These are phyloP conservation scores for Ophiocordyceps camponoti-floridani DNA, from an alignment of 2,329 filamentous ascomycete species.

Conservation along the genomic window DNA sequence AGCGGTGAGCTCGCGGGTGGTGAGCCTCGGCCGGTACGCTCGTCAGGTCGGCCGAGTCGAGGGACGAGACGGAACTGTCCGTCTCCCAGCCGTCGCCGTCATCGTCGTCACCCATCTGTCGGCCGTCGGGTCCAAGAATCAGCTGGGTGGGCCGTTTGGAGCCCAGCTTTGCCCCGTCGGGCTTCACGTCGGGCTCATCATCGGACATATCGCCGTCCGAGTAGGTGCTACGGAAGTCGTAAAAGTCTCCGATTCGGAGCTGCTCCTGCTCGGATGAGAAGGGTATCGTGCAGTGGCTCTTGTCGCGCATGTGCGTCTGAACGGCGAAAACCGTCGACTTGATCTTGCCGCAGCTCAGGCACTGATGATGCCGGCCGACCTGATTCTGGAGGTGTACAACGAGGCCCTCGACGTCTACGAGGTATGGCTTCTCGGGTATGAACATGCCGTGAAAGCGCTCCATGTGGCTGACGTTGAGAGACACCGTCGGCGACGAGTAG, in stretches of 20 bases:
- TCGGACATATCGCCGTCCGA: constrained; percentile 58
- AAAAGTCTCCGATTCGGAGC: constrained; percentile 87
- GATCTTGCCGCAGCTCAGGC: constrained; percentile 71
- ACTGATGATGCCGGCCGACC: constrained; percentile 65
- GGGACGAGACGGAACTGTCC: constrained; percentile 74
- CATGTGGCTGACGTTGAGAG: constrained; percentile 80
- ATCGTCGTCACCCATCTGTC: constrained; percentile 29
- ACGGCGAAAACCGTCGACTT: constrained; percentile 64
- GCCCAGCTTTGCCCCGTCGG: constrained; percentile 52
- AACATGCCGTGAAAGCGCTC: constrained; percentile 87
- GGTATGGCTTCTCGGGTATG: constrained; percentile 72
- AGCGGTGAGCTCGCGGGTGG: constrained; percentile 66
- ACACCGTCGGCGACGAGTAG: constrained; percentile 55
- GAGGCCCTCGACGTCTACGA: constrained; percentile 69
- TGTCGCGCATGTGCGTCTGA: constrained; percentile 95
- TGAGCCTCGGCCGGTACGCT: constrained; percentile 60
- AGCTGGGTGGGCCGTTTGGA: constrained; percentile 35
- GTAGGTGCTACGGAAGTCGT: constrained; percentile 93
- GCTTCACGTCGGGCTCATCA: constrained; percentile 31
- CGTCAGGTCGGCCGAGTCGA: constrained; percentile 70
- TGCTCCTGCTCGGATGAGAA: constrained; percentile 80
- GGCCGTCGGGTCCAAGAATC: constrained; percentile 27
- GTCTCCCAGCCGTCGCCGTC: constrained; percentile 84
- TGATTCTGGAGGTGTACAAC: constrained; percentile 63
- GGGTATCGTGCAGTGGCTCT: constrained; percentile 90